Evolutionary conservation across 2,329 filamentous ascomycete genomes (phyloP).

Genomic region (Colletotrichum spinosum): DNA sequence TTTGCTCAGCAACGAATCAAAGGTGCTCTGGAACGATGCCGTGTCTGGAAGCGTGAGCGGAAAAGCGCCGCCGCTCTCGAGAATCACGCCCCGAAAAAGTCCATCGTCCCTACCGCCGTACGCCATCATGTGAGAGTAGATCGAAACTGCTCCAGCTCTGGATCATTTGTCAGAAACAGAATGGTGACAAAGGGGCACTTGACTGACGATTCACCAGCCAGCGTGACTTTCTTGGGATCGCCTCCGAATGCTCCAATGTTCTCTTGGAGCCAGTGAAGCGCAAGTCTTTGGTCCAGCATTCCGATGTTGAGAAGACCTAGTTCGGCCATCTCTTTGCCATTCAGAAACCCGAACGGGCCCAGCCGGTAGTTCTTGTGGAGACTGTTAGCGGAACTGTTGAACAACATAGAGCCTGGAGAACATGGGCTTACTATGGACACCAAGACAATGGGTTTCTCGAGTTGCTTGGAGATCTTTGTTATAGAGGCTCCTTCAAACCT

Average conservation of each 20-base stretch:
- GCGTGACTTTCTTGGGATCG: constrained; percentile 54
- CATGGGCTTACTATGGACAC: constrained; percentile 1
- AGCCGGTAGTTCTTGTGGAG: constrained; percentile 42
- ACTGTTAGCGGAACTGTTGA: constrained; percentile 50
- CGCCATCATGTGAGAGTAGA: constrained; percentile 56
- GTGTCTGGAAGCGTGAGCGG: constrained; percentile 37
- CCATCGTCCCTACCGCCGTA: constrained; percentile 64
- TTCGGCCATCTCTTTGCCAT: constrained; percentile 28
- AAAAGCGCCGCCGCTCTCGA: constrained; percentile 53
- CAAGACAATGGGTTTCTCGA: not conserved
- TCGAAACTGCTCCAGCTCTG: constrained; percentile 9
- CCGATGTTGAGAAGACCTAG: constrained; percentile 49
- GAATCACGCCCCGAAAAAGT: constrained; percentile 64
- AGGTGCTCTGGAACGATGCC: constrained; percentile 49
- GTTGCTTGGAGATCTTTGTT: not conserved
- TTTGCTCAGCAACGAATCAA: constrained; percentile 24
- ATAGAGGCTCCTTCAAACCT: constrained; percentile 11
- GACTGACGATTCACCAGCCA: constrained; percentile 58
- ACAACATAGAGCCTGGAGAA: too few species aligned
- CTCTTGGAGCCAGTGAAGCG: constrained; percentile 36
- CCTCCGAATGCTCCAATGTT: constrained; percentile 34
- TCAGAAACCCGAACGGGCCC: constrained; percentile 35
- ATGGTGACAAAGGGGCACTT: not conserved
- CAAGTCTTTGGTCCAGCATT: constrained; percentile 31
- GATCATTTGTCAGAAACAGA: not conserved